A percentile compares a stretch with the other conserved stretches of the same genome.
Evolutionary conservation across 148 eudicot species (phyloP).

Genomic region (Rhododendron ferrugineum): DNA sequence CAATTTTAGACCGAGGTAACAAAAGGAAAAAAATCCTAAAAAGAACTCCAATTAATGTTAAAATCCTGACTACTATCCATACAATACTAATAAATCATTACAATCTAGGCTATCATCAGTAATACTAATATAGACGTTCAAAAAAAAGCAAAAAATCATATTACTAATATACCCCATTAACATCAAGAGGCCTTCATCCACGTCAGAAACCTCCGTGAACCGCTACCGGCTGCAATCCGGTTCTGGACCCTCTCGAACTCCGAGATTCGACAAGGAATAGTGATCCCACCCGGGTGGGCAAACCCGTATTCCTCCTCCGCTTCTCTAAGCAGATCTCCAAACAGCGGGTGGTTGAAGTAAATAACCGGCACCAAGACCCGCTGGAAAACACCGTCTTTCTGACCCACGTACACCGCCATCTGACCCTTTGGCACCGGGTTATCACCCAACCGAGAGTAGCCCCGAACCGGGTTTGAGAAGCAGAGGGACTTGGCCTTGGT

Average conservation of each 20-base stretch:
- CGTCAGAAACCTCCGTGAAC: conserved; percentile 26
- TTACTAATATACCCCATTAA: neutral
- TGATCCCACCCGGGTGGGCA: conserved; percentile 77
- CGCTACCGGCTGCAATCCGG: conserved; percentile 36
- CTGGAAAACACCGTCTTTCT: conserved; percentile 48
- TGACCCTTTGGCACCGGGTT: conserved; percentile 64
- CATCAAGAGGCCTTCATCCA: conserved; percentile 13
- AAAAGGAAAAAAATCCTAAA: no score
- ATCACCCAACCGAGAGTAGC: conserved; percentile 30
- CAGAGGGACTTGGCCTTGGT: conserved; percentile 34
- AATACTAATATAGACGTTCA: no score
- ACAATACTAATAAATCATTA: no score
- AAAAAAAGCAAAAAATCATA: no score
- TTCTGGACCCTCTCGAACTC: conserved; percentile 70
- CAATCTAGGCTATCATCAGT: no score
- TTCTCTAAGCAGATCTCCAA: conserved; percentile 54
- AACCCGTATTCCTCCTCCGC: conserved; percentile 75
- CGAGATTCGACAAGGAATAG: conserved; percentile 72
- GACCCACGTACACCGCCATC: conserved; percentile 70
- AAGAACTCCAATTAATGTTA: no score
- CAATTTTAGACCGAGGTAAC: no score
- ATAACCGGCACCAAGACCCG: conserved; percentile 70
- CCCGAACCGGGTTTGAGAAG: conserved; percentile 15
- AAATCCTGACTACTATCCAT: no score
- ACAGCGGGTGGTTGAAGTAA: conserved; percentile 77